Conservation (phyloP, 768 basidiomycete genomes). For the Peribolospora baueri region DNA sequence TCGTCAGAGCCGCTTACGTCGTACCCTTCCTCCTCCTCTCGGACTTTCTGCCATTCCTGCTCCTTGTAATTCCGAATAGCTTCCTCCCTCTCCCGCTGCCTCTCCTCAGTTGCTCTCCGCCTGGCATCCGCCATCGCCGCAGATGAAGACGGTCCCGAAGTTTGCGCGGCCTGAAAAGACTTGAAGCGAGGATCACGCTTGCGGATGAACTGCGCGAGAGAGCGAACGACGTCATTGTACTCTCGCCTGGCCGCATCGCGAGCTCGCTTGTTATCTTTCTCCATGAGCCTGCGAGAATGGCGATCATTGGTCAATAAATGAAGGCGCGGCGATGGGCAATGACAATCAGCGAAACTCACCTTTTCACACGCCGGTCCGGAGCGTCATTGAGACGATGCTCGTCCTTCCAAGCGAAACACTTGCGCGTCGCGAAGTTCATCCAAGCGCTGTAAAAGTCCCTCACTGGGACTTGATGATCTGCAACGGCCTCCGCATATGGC, state of each 20-base stretch:
- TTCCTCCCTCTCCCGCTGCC: conserved; percentile 18
- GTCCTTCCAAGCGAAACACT: conserved; percentile 72
- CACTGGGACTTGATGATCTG: conserved; percentile 28
- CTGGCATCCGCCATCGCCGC: conserved; percentile 10
- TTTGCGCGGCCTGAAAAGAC: conserved; percentile 28
- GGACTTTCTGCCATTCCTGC: conserved; percentile 62
- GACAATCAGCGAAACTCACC: conserved; percentile 24
- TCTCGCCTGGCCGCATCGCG: conserved; percentile 67
- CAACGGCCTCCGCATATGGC: conserved; percentile 34
- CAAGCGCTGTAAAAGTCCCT: conserved; percentile 63
- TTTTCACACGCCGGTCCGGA: conserved; percentile 57
- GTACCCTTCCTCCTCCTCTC: background rate
- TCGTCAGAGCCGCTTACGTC: conserved; percentile 5
- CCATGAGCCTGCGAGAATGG: conserved; percentile 41
- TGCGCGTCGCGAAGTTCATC: conserved; percentile 62
- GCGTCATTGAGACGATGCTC: conserved; percentile 62
- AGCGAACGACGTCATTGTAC: conserved; percentile 63
- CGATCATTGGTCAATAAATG: background rate
- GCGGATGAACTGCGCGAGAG: conserved; percentile 45
- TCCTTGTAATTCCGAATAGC: conserved; percentile 35
- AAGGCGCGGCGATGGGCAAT: background rate
- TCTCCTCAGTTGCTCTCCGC: conserved; percentile 15
- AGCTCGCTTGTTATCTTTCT: conserved; percentile 81
- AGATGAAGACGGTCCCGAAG: conserved; percentile 21
- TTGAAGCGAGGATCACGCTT: conserved; percentile 72